These are phyloP conservation scores for Penicillium decumbens DNA, from an alignment of 2,329 filamentous ascomycete genomes.

Conservation along the genomic window DNA sequence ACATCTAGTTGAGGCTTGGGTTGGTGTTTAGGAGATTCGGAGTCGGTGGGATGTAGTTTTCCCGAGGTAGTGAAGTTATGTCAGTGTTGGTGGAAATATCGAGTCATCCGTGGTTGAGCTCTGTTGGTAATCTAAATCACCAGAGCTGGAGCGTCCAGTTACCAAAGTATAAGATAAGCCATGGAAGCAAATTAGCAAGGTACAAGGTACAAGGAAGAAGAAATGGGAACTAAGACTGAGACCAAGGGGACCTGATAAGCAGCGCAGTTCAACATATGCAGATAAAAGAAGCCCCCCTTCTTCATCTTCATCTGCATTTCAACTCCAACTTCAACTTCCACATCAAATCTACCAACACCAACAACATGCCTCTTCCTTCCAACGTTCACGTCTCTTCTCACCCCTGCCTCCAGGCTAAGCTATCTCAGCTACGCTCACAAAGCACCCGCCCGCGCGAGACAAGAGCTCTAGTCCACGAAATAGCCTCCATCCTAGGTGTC, in stretches of 20 bases:
- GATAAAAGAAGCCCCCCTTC: conserved; percentile 9
- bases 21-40: background rate
- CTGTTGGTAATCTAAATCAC: background rate
- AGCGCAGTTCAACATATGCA: background rate
- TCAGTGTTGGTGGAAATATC: background rate
- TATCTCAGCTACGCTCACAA: conserved; percentile 78
- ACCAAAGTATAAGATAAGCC: background rate
- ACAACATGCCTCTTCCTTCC: conserved; percentile 40
- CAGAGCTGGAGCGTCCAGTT: background rate
- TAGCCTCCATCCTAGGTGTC: conserved; percentile 72
- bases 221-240: background rate
- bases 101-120: background rate
- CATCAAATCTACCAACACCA: conserved; percentile 6
- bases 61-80: background rate
- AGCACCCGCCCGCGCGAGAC: conserved; percentile 68
- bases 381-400: conserved; percentile 75
- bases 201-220: background rate
- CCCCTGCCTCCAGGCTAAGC: conserved; percentile 80
- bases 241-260: background rate
- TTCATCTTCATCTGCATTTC: background rate
- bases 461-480: conserved; percentile 78
- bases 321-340: background rate
- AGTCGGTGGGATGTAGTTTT: background rate
- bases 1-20: no score
- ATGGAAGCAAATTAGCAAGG: no score